A percentile compares a stretch with the other conserved stretches of the same genome.
Conservation (phyloP, 129 eudicot species). For the Escallonia herrerae region DNA sequence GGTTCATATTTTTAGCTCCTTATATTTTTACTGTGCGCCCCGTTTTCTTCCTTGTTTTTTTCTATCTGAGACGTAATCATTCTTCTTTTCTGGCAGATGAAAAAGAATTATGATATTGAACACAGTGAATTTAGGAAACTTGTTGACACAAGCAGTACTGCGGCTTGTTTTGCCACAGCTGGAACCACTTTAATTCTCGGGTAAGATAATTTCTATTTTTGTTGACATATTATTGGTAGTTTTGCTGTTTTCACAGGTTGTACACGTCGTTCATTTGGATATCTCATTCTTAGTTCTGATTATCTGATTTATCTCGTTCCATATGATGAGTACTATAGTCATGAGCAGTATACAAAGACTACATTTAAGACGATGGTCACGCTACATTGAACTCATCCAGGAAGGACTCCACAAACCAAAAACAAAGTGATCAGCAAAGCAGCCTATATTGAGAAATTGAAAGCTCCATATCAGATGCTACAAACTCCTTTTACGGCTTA, state of each 20-base stretch:
- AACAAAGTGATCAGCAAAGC: too few species aligned
- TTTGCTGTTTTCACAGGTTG: background rate
- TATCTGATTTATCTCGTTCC: too few species aligned
- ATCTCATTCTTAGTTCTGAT: too few species aligned
- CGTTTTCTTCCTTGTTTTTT: background rate
- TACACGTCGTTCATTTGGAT: background rate
- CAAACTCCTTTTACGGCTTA: too few species aligned
- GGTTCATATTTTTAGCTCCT: background rate
- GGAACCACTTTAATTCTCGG: conserved; percentile 75
- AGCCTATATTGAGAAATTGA: too few species aligned
- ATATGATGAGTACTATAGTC: too few species aligned
- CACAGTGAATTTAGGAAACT: conserved; percentile 70
- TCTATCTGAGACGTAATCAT: background rate
- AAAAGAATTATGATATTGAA: conserved; percentile 48
- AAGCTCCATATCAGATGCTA: too few species aligned
- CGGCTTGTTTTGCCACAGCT: conserved; percentile 81
- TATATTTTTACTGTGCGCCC: background rate
- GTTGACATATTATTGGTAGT: background rate
- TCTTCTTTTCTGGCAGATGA: conserved; percentile 52
- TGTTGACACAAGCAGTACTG: conserved; percentile 53
- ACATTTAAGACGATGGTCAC: too few species aligned
- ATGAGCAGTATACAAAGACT: too few species aligned
- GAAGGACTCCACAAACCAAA: too few species aligned
- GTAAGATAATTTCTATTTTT: conserved; percentile 32
- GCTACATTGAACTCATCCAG: too few species aligned